Evolutionary conservation across 2,329 filamentous ascomycete genomes (phyloP), one percentile per base, ranked within the genome.

Genomic region (Fusarium stilboides): DNA sequence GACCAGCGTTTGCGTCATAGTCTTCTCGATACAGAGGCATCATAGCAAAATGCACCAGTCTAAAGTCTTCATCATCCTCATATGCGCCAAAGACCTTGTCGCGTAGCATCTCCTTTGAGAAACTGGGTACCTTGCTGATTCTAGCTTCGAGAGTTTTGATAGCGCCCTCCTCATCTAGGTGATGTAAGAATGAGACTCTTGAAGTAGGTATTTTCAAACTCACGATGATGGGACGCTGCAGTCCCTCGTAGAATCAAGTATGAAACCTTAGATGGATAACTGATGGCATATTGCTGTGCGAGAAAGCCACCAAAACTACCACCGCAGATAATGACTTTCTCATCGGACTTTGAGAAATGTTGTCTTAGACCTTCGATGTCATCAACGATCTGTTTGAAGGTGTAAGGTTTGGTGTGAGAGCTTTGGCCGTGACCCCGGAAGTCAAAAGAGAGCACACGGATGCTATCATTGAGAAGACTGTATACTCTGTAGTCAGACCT

Each of bases 291-390:
- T 13, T 70, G 65, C n/a, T 63, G 65, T 9, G 65, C 68, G 4
- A 70, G 57, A 14, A 70, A 70, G 4, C 68, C 65, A 7, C 68
- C 68, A 55, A 70, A 70, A 19, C 68, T 70, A 3, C 68, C 68
- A 5, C 68, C 68, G 13, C 68, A 70, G 8, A 70, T 56, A 14
- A 70, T 69, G 0, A 61, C 65, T 13, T 50, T 45, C 15, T 50
- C 44, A 5, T 63, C 62, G 4, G 37, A 46, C 2, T 49, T 52
- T 9, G 55, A 45, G n/a, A 70, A 63, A n/a, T 63, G 57, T 3
- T 33, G 17, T 17, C 65, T 58, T 8, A 70, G 10, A 6, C 47
- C 57, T 19, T 70, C 68, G 12, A 70, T 63, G 5, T 70, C 68
- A 6, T 70, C 68, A 10, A 70, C 68, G 8, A 70, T 28, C 19